Base-by-base conservation (phyloP, 2,329 filamentous ascomycete genomes). In the Colletotrichum sansevieriae region DNA sequence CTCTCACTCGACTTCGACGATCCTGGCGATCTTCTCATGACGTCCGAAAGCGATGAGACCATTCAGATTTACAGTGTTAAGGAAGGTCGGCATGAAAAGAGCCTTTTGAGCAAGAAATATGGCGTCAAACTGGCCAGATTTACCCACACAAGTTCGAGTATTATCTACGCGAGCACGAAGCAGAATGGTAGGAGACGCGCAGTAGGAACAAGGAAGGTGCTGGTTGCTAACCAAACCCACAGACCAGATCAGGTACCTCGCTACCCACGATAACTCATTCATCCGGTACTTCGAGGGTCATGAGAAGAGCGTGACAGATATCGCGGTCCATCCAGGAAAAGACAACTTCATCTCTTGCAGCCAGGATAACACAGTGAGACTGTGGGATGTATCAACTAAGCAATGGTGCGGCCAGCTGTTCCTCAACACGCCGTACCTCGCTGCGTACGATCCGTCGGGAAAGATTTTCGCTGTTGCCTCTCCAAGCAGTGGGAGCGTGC, bases 1-100 rank as follows among this genome's bases (percentile, higher is more conserved):
- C 92, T 96, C 9, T 98, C 95, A 2, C 88, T 99, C 74, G 95
- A 99, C 83, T 99, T 97, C 78, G 95, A 98, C 79, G 95, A 98
- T 82, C 92, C 93, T 49, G 96, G 96, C 78, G 94, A 98, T 79
- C 92, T 95, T 57, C 88, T 97, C 68, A 94, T 99, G 80, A 93
- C 95, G 0, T 93, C 94, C 6, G 93, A 95, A 73, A 94, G 93
- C 82, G 96, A 99, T 79, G 95, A 98, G 78, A 97, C 93, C 3
- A 92, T 99, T 71, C 95, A 98, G 76, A 91, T 99, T 37, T 99
- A 97, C 83, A 97, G 96, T 75, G 91, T 97, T 71, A 93, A 92
- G 75, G 94, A 97, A 72, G 96, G 96, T 4, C 92, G 92, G 70
- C 91, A 94, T 74, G 92, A 94, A 54, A 98, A 98, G 82, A 91